Percentiles rank a stretch among this genome's conserved stretches.
These are phyloP conservation scores for Phytophthora hibernalis DNA, from an alignment of 352 stramenopile genomes.

Conservation along the genomic window DNA sequence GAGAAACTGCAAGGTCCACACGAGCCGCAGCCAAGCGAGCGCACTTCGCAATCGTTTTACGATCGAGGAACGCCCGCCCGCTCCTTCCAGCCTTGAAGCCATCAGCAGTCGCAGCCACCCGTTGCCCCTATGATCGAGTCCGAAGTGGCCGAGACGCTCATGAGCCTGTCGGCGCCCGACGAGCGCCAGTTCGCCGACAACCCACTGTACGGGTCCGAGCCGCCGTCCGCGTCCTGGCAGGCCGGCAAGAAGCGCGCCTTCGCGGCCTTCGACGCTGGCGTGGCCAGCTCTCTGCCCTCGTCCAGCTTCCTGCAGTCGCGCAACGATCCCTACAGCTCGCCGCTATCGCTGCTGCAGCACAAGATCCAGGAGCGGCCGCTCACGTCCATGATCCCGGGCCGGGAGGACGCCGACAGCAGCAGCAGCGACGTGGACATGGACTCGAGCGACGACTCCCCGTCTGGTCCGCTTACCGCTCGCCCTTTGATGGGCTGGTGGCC, in stretches of 20 bases:
- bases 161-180: slow-evolving; percentile 81
- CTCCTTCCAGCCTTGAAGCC: slow-evolving; percentile 16
- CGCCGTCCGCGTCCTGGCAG: slow-evolving; percentile 55
- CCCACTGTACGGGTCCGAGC: slow-evolving; percentile 63
- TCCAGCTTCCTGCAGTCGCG: slow-evolving; percentile 53
- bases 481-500: slow-evolving; percentile 75
- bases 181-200: slow-evolving; percentile 67
- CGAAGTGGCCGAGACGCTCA: slow-evolving; percentile 81
- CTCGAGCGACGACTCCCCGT: slow-evolving; percentile 45
- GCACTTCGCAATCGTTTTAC: slow-evolving; percentile 25
- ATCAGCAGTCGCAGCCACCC: slow-evolving; percentile 22
- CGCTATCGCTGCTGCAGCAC: slow-evolving; percentile 54
- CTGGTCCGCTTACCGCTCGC: slow-evolving; percentile 61
- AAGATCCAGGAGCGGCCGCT: slow-evolving; percentile 71
- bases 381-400: slow-evolving; percentile 74
- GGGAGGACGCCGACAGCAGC: slow-evolving; percentile 44
- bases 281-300: slow-evolving; percentile 62
- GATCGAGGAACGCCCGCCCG: slow-evolving; percentile 12
- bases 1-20: slow-evolving; percentile 7
- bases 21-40: neutral
- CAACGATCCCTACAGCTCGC: slow-evolving; percentile 25
- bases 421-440: slow-evolving; percentile 68
- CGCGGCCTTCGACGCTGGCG: slow-evolving; percentile 42
- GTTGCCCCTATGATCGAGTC: slow-evolving; percentile 62
- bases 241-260: slow-evolving; percentile 62